Base-by-base conservation (phyloP, 768 basidiomycete species). In the Phanerodontia chrysosporium region DNA sequence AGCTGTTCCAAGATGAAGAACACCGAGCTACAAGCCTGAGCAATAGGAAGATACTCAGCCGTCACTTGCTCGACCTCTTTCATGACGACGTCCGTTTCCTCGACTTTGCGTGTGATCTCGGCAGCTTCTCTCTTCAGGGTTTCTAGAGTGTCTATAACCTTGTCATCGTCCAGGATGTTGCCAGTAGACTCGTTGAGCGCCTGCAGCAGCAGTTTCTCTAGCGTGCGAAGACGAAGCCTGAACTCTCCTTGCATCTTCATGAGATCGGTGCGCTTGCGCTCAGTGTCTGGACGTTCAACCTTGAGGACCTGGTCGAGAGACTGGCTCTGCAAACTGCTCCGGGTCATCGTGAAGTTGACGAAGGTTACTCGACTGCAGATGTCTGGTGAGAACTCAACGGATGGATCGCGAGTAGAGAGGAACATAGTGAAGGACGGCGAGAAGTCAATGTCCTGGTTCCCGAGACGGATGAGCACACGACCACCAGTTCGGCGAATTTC, bases 391-490 rank as follows among this genome's bases (percentile, higher is more conserved):
- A 99, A 98, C 67, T 98, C 95, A 62, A 97, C 90, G 0, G 96
- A 96, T 1, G 97, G 95, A 72, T 99, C 95, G 22, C 97, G 80
- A 12, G 97, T 99, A 1, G 96, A 92, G 45, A 99, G 80, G 84
- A 99, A 99, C 93, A 99, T 95, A 5, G 93, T 97, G 80, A 99
- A 99, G n/a, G 97, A 88, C 6, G 97, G 97, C 0, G 97, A 99
- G 72, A 98, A 98, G 71, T 99, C 97, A 72, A 99, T 98, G 65
- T 99, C 97, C 76, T 99, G 97, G 69, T 82, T 98, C 3, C 97
- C 96, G 22, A 98, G 79, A 36, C 97, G 92, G 62, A 99, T 97
- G 42, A 98, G 84, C 14, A 98, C 95, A 72, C 97, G 93, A 45
- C 97, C 97, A 45, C 97, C 97, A 1, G 97, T 97, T 27, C 95